Conservation (phyloP, 2,329 filamentous ascomycete species). For the Colletotrichum camelliae region DNA sequence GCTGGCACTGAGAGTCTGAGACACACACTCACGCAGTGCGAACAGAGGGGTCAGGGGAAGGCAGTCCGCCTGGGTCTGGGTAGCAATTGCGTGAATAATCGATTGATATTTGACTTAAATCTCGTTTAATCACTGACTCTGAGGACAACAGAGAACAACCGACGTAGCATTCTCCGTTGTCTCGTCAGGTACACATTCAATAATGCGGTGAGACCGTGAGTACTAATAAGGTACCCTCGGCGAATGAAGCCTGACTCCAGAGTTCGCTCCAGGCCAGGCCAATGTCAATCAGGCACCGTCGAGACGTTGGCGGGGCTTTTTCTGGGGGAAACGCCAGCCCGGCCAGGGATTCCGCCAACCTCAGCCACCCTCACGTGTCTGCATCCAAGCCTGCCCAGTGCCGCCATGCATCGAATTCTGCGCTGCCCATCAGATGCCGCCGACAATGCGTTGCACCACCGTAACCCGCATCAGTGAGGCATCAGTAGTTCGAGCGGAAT, state of each 20-base stretch:
- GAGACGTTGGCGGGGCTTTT: neutral
- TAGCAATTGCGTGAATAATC: neutral
- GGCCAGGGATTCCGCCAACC: constrained; percentile 1
- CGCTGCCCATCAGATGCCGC: neutral
- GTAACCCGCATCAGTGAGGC: neutral
- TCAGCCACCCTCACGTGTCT: neutral
- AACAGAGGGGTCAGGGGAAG: neutral
- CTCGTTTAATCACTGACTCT: neutral
- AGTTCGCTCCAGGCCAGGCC: neutral
- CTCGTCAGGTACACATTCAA: neutral
- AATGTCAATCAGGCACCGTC: neutral
- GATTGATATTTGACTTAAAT: neutral
- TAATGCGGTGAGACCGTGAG: neutral
- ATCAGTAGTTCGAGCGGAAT: neutral
- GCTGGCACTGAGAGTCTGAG: neutral
- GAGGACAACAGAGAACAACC: neutral
- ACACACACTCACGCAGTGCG: neutral
- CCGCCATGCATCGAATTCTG: neutral
- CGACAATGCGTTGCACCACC: neutral
- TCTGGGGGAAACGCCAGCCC: neutral
- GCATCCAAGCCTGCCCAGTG: neutral
- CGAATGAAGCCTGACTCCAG: neutral
- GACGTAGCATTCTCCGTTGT: neutral
- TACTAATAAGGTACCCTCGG: neutral
- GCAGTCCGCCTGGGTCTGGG: neutral